Evolutionary conservation across 2,329 filamentous ascomycete species (phyloP).

Genomic region (Fusarium tuaranense): DNA sequence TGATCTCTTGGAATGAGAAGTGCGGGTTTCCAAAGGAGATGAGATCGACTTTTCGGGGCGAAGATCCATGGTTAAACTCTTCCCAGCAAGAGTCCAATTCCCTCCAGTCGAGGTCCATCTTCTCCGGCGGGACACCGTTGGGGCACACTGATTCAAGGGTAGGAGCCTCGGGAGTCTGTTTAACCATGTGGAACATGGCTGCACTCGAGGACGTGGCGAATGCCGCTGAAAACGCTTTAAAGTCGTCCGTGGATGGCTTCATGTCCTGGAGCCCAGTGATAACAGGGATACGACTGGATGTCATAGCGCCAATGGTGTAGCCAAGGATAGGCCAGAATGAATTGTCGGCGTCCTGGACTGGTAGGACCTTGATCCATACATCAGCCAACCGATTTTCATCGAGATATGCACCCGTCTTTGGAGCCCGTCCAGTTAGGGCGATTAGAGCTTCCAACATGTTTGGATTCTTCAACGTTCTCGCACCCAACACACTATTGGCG

Average conservation of each 20-base stretch:
- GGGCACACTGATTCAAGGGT: not conserved
- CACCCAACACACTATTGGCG: constrained; percentile 36
- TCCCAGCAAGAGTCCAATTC: not conserved
- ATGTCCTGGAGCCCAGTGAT: constrained; percentile 22
- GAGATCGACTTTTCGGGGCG: not conserved
- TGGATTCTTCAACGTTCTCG: constrained; percentile 36
- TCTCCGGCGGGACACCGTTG: not conserved
- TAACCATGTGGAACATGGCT: not conserved
- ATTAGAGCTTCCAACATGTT: constrained; percentile 33
- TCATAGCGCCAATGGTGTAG: constrained; percentile 28
- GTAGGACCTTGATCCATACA: not conserved
- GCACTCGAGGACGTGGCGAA: constrained; percentile 38
- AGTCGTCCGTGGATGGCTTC: constrained; percentile 25
- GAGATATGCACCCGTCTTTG: constrained; percentile 23
- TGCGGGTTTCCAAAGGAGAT: not conserved
- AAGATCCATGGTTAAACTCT: not conserved
- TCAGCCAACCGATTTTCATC: constrained; percentile 19
- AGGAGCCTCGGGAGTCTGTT: not conserved
- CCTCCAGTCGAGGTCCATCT: not conserved
- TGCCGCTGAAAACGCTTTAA: constrained; percentile 36
- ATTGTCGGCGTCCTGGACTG: constrained; percentile 9
- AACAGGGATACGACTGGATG: constrained; percentile 25
- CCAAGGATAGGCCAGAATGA: constrained; percentile 34
- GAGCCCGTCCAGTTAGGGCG: constrained; percentile 35
- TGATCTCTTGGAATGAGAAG: not conserved